Evolutionary conservation across 1,284 basidiomycete species (phyloP), one percentile per base, ranked within the genome.

Genomic region (Dichomitus squalens): DNA sequence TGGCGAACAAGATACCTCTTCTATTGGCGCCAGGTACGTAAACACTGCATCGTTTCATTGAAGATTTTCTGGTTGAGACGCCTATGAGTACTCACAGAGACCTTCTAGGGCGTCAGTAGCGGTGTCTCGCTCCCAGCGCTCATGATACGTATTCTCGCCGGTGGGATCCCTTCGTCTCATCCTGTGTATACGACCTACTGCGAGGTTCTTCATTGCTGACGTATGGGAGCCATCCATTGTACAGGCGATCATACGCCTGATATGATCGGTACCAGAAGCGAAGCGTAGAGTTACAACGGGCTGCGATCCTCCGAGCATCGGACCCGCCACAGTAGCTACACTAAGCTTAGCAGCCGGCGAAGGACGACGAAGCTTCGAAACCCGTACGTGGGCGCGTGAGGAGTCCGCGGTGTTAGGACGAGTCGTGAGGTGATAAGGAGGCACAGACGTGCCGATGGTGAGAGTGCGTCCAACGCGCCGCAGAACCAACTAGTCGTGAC

Each of bases 31-130:
- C 47, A 55, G 53, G 39, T 33, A 49, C 39, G 39, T 23, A 44
- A 55, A 55, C 53, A 29, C 53, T 47, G 47, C 53, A 49, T 36
- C 36, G 18, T 14, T 49, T 34, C 16, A 29, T n/a, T 14, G n/a
- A 33, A 27, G 25, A 9, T 18, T 29, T 29, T 18, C n/a, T 29
- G 16, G 25, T 29, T 8, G 41, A 44, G 53, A 39, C 35, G 53
- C 33, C 25, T 35, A n/a, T 29, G 23, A 41, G 46, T 25, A 49
- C 21, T 29, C 52, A 34, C 20, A 7, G 16, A n/a, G 25, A 16
- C 16, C 29, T 25, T 44, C 29, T 23, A 25, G 18, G 41, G 51
- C 51, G 51, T 52, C 51, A 33, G n/a, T 55, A 35, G 39, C 38
- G 47, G 38, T 12, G 40, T 49, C 47, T 55, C 47, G 27, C 23